A percentile compares a stretch with the other conserved stretches of the same genome.
These are phyloP conservation scores for Aquanectria penicillioides DNA, from an alignment of 2,329 filamentous ascomycete genomes.

Conservation along the genomic window DNA sequence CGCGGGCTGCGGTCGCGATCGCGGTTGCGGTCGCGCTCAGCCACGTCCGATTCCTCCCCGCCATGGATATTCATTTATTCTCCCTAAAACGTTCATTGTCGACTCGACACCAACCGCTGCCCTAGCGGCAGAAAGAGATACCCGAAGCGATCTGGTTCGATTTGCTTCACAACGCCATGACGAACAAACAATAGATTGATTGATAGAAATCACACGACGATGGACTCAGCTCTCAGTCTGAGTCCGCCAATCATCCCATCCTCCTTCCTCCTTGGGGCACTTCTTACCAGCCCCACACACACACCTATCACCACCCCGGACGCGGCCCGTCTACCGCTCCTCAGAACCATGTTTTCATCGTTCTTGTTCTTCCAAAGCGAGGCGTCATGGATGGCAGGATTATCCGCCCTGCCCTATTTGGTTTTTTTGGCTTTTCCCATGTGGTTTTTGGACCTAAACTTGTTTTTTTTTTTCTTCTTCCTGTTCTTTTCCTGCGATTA, in stretches of 20 bases:
- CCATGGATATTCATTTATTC: not conserved
- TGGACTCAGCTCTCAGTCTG: conserved; percentile 18
- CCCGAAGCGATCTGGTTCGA: conserved; percentile 31
- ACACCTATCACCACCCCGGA: conserved; percentile 9
- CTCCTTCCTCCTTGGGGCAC: conserved; percentile 15
- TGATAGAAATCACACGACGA: conserved; percentile 37
- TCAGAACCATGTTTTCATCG: conserved; percentile 14
- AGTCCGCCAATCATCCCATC: conserved; percentile 23
- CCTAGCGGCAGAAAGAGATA: conserved; percentile 35
- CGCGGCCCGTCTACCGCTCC: not conserved
- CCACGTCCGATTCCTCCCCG: not conserved
- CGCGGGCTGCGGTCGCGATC: not conserved
- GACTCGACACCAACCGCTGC: conserved; percentile 21
- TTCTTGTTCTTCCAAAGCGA: conserved; percentile 35
- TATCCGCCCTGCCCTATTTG: conserved; percentile 22
- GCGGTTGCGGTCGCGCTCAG: not conserved
- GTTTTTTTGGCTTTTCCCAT: too few relatives aligned
- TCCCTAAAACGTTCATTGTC: not conserved
- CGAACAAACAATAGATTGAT: conserved; percentile 40
- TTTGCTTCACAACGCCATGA: conserved; percentile 39
- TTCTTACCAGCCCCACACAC: conserved; percentile 13
- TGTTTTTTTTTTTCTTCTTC: conserved; percentile 14
- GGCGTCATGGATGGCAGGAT: conserved; percentile 38
- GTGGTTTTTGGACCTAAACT: not conserved
- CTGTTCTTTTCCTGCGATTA: not conserved